Base-by-base conservation (phyloP, 208 protist species). In the Borovskyia barvae region DNA sequence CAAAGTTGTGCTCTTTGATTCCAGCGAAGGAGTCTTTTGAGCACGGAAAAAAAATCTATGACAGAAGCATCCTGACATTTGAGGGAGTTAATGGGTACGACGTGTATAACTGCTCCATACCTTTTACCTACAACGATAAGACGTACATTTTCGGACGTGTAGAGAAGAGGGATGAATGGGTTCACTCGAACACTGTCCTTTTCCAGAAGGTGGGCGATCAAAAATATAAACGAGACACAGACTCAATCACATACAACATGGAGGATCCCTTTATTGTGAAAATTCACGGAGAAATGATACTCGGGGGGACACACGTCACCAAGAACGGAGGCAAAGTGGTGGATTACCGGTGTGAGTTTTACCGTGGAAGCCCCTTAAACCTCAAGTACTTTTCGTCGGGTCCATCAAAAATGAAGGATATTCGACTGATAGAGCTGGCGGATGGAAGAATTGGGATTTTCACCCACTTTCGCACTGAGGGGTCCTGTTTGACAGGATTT, bases 91-190 rank as follows among this genome's bases (percentile, higher is more conserved):
- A 73, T 41, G 69, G 55, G 15, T 75, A 66, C 48, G 77, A 85
- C 37, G 77, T 85, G n/a, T 85, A 85, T 61, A 85, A 85, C 63
- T 80, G 73, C 43, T 85, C 77, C 11, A 56, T 80, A n/a, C 77
- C 77, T 5, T 85, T 85, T 50, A 67, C 59, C 17, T 80, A 75
- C 73, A 56, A 77, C 26, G 77, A 69, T 19, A 76, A 80, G 42
- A 56, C 51, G 37, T 74, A 85, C 62, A 85, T 85, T 22, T 85
- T 74, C 49, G 77, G 77, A 17, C 72, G 77, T 14, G 70, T 85
- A 14, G 77, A 85, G 48, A 77, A 77, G 72, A 61, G 47, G 11
- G 73, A 72, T n/a, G 73, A 78, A 43, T 85, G 77, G 77, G 69
- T 67, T 9, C 65, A 77, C 45, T 85, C 77, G 15, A 73, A 74